These are phyloP conservation scores for Grosmannia serpens DNA, from an alignment of 2,329 filamentous ascomycete species.

Conservation along the genomic window DNA sequence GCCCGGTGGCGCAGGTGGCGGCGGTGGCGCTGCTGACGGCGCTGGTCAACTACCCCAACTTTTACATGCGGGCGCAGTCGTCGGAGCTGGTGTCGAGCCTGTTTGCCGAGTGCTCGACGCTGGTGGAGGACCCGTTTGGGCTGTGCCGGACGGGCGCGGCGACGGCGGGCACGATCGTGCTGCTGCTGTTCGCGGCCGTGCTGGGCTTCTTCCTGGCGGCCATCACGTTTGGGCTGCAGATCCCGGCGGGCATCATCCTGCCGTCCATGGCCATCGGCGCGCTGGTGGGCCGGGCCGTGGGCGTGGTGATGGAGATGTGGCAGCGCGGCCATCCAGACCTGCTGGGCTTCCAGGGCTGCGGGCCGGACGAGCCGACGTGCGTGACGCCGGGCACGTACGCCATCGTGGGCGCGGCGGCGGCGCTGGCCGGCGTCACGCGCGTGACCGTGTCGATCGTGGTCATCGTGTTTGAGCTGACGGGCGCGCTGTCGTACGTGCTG, in stretches of 20 bases:
- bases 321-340: constrained; percentile 67
- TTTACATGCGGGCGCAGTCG: constrained; percentile 88
- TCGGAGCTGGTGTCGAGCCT: constrained; percentile 86
- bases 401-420: constrained; percentile 88
- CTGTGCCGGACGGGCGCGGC: constrained; percentile 81
- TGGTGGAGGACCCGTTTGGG: constrained; percentile 75
- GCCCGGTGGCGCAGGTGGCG: constrained; percentile 69
- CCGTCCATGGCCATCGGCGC: constrained; percentile 95
- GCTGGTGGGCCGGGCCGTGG: constrained; percentile 76
- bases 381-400: constrained; percentile 93
- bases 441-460: constrained; percentile 98
- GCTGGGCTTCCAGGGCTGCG: constrained; percentile 68
- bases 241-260: constrained; percentile 89
- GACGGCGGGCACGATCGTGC: constrained; percentile 68
- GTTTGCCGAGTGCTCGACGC: constrained; percentile 78
- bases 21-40: constrained; percentile 73
- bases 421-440: constrained; percentile 84
- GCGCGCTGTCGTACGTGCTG: constrained; percentile 88
- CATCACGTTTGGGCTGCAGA: constrained; percentile 85
- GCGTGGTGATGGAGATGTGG: constrained; percentile 81
- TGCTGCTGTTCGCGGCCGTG: constrained; percentile 70
- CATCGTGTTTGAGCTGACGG: constrained; percentile 98
- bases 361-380: constrained; percentile 75
- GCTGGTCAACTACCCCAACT: constrained; percentile 87
- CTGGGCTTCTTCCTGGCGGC: constrained; percentile 77